Evolutionary conservation across 495 filamentous ascomycete genomes (phyloP), one percentile per base, ranked within the genome.

Genomic region (Penicillium simplicissimum): DNA sequence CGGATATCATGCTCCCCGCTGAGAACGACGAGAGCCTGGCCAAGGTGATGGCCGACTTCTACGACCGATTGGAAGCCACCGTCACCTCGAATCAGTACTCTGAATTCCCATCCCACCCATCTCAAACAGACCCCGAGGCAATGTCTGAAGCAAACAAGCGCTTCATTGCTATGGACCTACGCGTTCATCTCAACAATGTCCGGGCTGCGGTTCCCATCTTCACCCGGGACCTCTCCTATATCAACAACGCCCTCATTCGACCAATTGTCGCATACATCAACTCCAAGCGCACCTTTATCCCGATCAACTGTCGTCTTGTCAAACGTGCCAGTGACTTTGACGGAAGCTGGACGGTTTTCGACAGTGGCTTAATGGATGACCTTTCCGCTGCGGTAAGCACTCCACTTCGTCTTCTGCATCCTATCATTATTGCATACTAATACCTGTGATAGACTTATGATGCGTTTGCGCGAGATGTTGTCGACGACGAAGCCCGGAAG

Each of bases 191-290:
- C 51, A 97, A 96, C 72, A 91, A 96, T 67, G 92, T 96, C 28
- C 88, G 89, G 59, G 95, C 95, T 40, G 87, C 88, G 0, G 93
- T 98, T 1, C 95, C 95, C 0, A 84, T 98, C 56, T 97, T 97
- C 74, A 95, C 89, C 25, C 84, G 82, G 57, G 89, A 97, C 72
- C 81, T 98, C 14, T 95, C 91, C 35, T 98, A 98, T 74, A 90
- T 96, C 62, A 98, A 97, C 74, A 93, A 93, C 68, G 95, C 95
- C 3, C 85, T 98, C 8, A 89, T 98, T 42, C 86, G 95, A 28
- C 95, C 95, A 15, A 98, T 98, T 57, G 95, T 98, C n/a, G 96
- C 95, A 1, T 98, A 97, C 69, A 97, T 98, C 76, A 98, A 98
- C 74, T 91, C 91, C 34, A 86, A 89, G 70, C 88, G 86, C 67